Evolutionary conservation across 2,329 filamentous ascomycete genomes (phyloP).

Genomic region (Cladophialophora bantiana): DNA sequence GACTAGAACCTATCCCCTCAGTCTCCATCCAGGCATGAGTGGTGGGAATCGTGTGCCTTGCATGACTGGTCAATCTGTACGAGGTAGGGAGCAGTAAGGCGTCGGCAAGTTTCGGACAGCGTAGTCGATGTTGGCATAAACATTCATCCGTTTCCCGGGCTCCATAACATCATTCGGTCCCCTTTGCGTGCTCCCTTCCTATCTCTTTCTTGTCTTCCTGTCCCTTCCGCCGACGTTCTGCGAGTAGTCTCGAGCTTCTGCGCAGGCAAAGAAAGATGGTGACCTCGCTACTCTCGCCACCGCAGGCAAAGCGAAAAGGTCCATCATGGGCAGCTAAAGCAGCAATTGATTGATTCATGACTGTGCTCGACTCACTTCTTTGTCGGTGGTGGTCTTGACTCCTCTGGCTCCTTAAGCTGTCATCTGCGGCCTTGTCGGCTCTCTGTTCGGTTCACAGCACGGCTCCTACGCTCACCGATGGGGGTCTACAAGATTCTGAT

Average conservation of each 20-base stretch:
- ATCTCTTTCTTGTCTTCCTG: slow-evolving; percentile 2
- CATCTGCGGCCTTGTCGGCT: neutral
- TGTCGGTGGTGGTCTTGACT: neutral
- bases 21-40: neutral
- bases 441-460: neutral
- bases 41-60: slow-evolving; percentile 1
- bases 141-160: slow-evolving; percentile 2
- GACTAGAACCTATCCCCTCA: neutral
- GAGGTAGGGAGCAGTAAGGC: neutral
- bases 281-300: neutral
- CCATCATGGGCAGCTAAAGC: neutral
- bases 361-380: neutral
- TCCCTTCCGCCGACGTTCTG: slow-evolving; percentile 9
- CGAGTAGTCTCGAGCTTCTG: neutral
- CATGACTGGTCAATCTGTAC: neutral
- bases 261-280: neutral
- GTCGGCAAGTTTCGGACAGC: slow-evolving; percentile 1
- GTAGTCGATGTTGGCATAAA: neutral
- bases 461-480: neutral
- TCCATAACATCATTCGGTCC: neutral
- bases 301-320: neutral
- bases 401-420: neutral
- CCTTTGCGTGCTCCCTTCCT: neutral
- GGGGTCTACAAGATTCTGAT: neutral
- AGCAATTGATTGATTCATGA: neutral